Conservation (phyloP, 2,329 filamentous ascomycete genomes). For the Cladophialophora yegresii region DNA sequence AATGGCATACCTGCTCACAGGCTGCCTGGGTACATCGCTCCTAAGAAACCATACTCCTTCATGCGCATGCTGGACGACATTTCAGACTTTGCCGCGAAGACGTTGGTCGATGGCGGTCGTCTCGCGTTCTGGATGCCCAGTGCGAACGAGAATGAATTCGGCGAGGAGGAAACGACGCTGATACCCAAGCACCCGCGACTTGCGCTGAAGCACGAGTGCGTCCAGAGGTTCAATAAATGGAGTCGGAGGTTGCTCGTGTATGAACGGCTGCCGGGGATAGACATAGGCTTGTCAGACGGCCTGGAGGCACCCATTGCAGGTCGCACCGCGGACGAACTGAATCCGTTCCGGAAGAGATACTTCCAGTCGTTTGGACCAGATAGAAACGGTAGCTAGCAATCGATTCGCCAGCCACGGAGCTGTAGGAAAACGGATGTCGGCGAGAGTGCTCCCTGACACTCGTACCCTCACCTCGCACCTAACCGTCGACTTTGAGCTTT, state of each 20-base stretch:
- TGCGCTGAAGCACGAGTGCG: conserved; percentile 72
- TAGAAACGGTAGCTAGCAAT: conserved; percentile 23
- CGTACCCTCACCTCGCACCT: neutral
- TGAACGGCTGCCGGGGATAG: conserved; percentile 63
- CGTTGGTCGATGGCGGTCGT: conserved; percentile 75
- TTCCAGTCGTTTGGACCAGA: conserved; percentile 31
- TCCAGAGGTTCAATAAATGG: conserved; percentile 92
- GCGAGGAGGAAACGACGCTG: conserved; percentile 61
- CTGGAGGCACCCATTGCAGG: conserved; percentile 41
- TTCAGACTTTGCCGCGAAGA: conserved; percentile 73
- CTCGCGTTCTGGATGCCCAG: conserved; percentile 98
- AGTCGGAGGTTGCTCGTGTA: conserved; percentile 88
- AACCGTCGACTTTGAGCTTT: conserved; percentile 64
- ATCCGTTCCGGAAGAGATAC: conserved; percentile 62
- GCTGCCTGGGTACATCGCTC: conserved; percentile 75
- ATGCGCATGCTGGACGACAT: conserved; percentile 87
- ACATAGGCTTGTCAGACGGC: conserved; percentile 7
- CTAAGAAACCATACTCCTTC: conserved; percentile 91
- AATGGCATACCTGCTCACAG: conserved; percentile 70
- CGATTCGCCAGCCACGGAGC: too few species aligned
- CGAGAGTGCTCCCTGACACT: neutral
- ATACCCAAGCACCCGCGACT: conserved; percentile 66
- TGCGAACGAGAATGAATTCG: conserved; percentile 73
- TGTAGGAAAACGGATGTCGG: neutral
- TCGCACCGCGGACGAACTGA: conserved; percentile 65